Evolutionary conservation across 2,329 filamentous ascomycete genomes (phyloP).

Genomic region (Calonectria crousiana): DNA sequence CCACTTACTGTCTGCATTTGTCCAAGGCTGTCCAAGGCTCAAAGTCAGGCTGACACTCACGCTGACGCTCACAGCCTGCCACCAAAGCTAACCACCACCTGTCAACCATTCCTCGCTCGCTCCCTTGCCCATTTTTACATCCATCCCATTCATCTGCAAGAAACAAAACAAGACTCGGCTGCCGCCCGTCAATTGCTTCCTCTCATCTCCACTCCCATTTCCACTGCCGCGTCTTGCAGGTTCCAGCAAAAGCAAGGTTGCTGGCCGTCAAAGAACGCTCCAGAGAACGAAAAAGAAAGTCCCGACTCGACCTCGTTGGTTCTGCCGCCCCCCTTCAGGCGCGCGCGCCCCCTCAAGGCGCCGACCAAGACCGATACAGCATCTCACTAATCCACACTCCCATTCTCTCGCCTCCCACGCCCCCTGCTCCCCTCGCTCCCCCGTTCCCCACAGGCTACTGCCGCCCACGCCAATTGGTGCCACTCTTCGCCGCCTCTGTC

Average conservation of each 20-base stretch:
- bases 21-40: slow-evolving; percentile 15
- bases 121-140: slow-evolving; percentile 3
- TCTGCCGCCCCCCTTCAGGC: background rate
- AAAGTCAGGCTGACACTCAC: slow-evolving; percentile 25
- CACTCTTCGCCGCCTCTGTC: slow-evolving; percentile 40
- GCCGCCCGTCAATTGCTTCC: slow-evolving; percentile 12
- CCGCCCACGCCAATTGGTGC: slow-evolving; percentile 43
- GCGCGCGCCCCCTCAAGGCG: background rate
- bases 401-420: slow-evolving; percentile 27
- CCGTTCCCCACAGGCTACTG: slow-evolving; percentile 36
- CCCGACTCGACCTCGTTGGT: slow-evolving; percentile 12
- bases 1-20: slow-evolving; percentile 15
- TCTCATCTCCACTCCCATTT: slow-evolving; percentile 21
- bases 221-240: background rate
- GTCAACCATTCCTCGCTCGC: slow-evolving; percentile 1
- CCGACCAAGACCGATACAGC: slow-evolving; percentile 12
- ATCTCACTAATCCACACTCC: slow-evolving; percentile 10
- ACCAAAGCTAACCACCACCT: slow-evolving; percentile 5
- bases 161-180: slow-evolving; percentile 4
- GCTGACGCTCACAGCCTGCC: slow-evolving; percentile 4
- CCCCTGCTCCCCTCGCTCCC: slow-evolving; percentile 33
- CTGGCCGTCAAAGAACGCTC: slow-evolving; percentile 5
- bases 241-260: slow-evolving; percentile 12
- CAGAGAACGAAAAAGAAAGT: slow-evolving; percentile 16
- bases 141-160: background rate